Percentiles rank a stretch among this genome's conserved stretches.
Evolutionary conservation across 2,329 filamentous ascomycete genomes (phyloP).

Genomic region (Ophiocordyceps camponoti-saundersi): DNA sequence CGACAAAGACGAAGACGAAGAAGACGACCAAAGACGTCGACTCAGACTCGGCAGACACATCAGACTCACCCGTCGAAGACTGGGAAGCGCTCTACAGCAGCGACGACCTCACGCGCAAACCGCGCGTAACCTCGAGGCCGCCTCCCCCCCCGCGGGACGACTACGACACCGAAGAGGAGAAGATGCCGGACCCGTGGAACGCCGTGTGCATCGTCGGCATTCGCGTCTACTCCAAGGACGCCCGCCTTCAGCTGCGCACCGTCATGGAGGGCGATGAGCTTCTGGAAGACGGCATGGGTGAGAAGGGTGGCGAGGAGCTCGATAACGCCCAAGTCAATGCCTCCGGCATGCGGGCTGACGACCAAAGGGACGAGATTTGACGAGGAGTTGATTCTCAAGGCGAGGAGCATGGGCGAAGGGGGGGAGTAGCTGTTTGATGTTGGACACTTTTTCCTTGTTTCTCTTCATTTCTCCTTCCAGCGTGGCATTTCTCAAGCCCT

Average conservation of each 20-base stretch:
- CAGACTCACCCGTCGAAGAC: constrained; percentile 41
- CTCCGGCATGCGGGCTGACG: constrained; percentile 21
- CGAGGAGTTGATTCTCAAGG: neutral
- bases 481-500: neutral
- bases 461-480: neutral
- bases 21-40: constrained; percentile 15
- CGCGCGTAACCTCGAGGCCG: constrained; percentile 20
- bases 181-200: constrained; percentile 41
- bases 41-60: constrained; percentile 33
- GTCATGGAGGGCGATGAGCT: constrained; percentile 38
- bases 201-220: constrained; percentile 44
- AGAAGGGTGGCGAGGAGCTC: constrained; percentile 35
- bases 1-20: constrained; percentile 4
- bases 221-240: constrained; percentile 43
- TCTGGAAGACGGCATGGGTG: constrained; percentile 37
- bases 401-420: neutral
- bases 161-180: constrained; percentile 40
- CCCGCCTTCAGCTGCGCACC: constrained; percentile 32
- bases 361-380: neutral
- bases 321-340: constrained; percentile 41
- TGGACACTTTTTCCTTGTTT: neutral
- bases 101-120: constrained; percentile 38
- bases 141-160: constrained; percentile 16
- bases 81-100: constrained; percentile 42
- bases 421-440: neutral